A percentile compares a stretch with the other conserved stretches of the same genome.
phyloP scores from a whole-genome alignment of 2,329 filamentous ascomycete species.

The Aspergillus phoenicis region DNA sequence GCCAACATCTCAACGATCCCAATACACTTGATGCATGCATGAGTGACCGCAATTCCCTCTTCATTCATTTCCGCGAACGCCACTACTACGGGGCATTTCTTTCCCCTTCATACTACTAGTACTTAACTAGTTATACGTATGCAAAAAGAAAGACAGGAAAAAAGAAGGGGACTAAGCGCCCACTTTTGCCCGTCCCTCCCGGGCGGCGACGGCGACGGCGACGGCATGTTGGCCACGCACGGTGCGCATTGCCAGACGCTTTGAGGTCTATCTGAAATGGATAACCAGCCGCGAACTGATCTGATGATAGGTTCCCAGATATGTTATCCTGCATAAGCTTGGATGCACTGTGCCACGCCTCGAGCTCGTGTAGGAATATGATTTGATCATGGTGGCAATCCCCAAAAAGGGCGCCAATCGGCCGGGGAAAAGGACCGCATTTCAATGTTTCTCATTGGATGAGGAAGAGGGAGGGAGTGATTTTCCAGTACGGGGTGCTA shows the following conservation, averaged over 20 bases:
- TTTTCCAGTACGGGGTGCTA: background rate
- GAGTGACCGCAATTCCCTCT: too few relatives aligned
- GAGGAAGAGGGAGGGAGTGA: background rate
- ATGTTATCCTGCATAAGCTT: constrained; percentile 18
- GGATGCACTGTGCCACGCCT: constrained; percentile 14
- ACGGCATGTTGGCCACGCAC: constrained; percentile 14
- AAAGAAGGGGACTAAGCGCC: background rate
- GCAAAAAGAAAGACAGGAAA: background rate
- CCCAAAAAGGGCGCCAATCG: constrained; percentile 9
- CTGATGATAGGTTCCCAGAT: constrained; percentile 22
- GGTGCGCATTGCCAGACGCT: background rate
- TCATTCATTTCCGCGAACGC: too few relatives aligned
- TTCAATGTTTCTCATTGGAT: background rate
- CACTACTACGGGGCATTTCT: too few relatives aligned
- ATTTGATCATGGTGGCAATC: constrained; percentile 18
- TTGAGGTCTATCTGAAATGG: background rate
- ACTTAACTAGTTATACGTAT: too few relatives aligned
- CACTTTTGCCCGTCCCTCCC: constrained; percentile 1
- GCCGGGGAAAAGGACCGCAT: constrained; percentile 6
- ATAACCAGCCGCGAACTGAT: constrained; percentile 6
- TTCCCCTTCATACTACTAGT: too few relatives aligned
- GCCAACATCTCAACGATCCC: too few relatives aligned
- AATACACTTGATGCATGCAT: too few relatives aligned
- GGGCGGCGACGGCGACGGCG: background rate
- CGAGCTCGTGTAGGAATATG: constrained; percentile 23